These are phyloP conservation scores for Trichoderma arundinaceum DNA, from an alignment of 2,329 filamentous ascomycete genomes.

Conservation along the genomic window DNA sequence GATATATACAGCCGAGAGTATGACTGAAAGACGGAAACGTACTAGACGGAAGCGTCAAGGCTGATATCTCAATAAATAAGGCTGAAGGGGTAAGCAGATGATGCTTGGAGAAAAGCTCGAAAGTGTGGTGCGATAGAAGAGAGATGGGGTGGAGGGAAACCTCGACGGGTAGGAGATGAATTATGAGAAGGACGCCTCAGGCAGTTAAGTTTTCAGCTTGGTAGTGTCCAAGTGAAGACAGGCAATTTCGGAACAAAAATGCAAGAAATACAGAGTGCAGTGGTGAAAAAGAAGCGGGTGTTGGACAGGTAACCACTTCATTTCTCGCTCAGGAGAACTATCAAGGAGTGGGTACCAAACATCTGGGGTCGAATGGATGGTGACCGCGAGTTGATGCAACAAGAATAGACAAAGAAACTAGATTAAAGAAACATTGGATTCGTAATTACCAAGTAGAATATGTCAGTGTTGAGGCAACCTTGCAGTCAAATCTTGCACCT, in stretches of 20 bases:
- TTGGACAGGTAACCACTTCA: slow-evolving; percentile 7
- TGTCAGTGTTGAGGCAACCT: not conserved
- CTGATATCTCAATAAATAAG: not conserved
- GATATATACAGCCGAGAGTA: not conserved
- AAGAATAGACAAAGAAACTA: not conserved
- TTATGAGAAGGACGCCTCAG: not conserved
- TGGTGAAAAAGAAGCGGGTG: not conserved
- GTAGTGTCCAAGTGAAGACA: not conserved
- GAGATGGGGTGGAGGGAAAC: not conserved
- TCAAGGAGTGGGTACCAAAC: not conserved
- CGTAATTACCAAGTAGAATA: slow-evolving; percentile 2
- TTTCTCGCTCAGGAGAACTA: not conserved
- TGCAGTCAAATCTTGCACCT: not conserved
- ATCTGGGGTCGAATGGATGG: no score
- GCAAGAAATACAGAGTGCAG: not conserved
- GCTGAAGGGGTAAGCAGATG: not conserved
- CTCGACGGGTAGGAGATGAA: not conserved
- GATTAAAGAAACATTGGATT: not conserved
- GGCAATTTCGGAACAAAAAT: not conserved
- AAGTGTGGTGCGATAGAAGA: not conserved
- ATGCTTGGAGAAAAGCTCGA: not conserved
- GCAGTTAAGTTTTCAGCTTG: not conserved
- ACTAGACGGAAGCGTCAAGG: not conserved
- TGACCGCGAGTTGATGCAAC: not conserved
- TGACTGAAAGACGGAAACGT: not conserved